phyloP scores from a whole-genome alignment of 129 eudicot genomes.

The Helianthus tuberosus region DNA sequence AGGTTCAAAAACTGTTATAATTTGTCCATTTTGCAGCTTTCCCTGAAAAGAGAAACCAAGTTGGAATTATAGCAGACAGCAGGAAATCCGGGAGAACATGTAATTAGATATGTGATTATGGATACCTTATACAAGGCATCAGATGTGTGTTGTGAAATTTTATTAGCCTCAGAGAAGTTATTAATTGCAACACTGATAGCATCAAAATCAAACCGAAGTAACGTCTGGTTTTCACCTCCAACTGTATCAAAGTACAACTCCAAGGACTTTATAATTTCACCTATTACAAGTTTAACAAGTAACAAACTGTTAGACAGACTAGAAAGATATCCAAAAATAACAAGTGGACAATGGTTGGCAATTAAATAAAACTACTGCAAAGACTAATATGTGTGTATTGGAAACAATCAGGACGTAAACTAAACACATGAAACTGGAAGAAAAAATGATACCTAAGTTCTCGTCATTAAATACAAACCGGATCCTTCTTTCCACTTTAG shows the following conservation, averaged over 20 bases:
- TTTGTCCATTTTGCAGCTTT: slow-evolving; percentile 11
- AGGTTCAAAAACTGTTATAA: neutral
- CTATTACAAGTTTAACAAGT: slow-evolving; percentile 7
- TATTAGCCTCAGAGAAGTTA: slow-evolving; percentile 5
- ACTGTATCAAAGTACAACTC: no score
- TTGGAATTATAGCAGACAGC: neutral
- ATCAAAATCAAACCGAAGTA: neutral
- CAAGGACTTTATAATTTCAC: no score
- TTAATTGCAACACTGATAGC: neutral
- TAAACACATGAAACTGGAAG: no score
- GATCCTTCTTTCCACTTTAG: no score
- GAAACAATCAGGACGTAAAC: no score
- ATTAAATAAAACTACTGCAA: no score
- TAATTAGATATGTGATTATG: no score
- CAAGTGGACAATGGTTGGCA: no score
- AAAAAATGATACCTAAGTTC: no score
- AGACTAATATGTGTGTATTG: no score
- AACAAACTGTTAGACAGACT: neutral
- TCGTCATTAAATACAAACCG: no score
- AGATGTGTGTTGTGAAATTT: neutral
- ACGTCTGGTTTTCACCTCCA: neutral
- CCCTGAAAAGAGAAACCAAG: neutral
- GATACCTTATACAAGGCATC: neutral
- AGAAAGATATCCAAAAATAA: neutral
- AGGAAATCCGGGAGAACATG: no score